Evolutionary conservation across 495 filamentous ascomycete genomes (phyloP), one percentile per base, ranked within the genome.

Genomic region (Xylaria curta): DNA sequence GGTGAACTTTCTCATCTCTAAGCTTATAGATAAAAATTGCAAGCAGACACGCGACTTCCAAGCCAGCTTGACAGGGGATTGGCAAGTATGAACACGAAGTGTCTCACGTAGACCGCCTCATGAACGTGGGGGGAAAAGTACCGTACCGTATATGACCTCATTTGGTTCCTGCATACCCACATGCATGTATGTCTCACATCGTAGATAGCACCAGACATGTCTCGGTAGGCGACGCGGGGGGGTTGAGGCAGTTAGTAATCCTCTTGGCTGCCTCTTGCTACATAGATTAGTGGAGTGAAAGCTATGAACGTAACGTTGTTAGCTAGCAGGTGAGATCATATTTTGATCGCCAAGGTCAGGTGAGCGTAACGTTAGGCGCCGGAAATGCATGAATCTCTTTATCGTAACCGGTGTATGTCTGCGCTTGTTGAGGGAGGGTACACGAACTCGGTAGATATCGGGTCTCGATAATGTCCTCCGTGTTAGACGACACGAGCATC

Each of bases 241-340:
- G 12, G 10, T 17, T 26, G 53, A 13, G 53, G 13, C 4, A 31
- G 53, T 56, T 56, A 17, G 24, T 56, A 31, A 56, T 56, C 26
- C 53, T 56, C 26, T 17, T 56, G 53, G 53, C 13, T 56, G 53
- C 53, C 53, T 56, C 53, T 28, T 12, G 51, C 21, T 54, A 54
- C 36, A 38, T 8, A 38, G 36, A 4, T 26, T 28, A 28, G 24
- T 24, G 21, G 49, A 53, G 49, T 15, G 51, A 54, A 54, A 13
- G 9, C 51, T 26, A 31, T n/a, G 33, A 60, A 21, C 60, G 60
- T 44, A 62, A 62, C 60, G 60, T 60, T 60, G 31, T 60, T 60
- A 3, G 33, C 12, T 36, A 59, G 10, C 17, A 2, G 33, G 33
- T 33, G 1, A 38, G 58, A 60, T 7, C n/a, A 38, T 38, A 21